These are phyloP conservation scores for Monosporascus sp. DNA, from an alignment of 2,329 filamentous ascomycete genomes.

Conservation along the genomic window DNA sequence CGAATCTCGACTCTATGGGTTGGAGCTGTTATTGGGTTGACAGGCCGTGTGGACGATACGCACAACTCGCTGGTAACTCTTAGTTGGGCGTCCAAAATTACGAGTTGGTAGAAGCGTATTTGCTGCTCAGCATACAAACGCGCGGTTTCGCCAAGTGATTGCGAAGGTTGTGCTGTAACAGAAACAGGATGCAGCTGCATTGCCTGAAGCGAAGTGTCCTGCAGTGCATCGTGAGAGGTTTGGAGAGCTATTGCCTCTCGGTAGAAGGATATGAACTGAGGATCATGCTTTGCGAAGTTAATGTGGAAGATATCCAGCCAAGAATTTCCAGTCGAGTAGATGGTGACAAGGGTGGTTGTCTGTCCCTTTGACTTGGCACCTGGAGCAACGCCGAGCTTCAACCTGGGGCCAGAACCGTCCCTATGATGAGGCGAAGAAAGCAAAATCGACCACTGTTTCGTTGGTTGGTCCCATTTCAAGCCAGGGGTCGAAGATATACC, in stretches of 20 bases:
- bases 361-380: conserved; percentile 8
- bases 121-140: conserved; percentile 25
- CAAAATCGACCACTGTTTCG: conserved; percentile 25
- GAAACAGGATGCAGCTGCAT: conserved; percentile 15
- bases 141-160: conserved; percentile 4
- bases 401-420: conserved; percentile 28
- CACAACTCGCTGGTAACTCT: conserved; percentile 35
- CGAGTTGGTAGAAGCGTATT: conserved; percentile 42
- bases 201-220: conserved; percentile 8
- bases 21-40: conserved; percentile 10
- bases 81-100: conserved; percentile 36
- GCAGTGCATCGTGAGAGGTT: conserved; percentile 3
- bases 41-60: conserved; percentile 9
- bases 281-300: conserved; percentile 13
- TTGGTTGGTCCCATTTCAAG: conserved; percentile 10
- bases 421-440: conserved; percentile 41
- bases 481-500: conserved; percentile 13
- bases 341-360: conserved; percentile 15
- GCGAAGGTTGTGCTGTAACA: conserved; percentile 16
- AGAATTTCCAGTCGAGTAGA: conserved; percentile 19
- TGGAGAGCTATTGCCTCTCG: conserved; percentile 13
- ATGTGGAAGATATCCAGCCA: conserved; percentile 23
- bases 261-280: conserved; percentile 16
- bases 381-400: conserved; percentile 34
- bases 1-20: conserved; percentile 6